Base-by-base conservation (phyloP, 73 alveolate genomes). In the Paramecium sexaurelia region DNA sequence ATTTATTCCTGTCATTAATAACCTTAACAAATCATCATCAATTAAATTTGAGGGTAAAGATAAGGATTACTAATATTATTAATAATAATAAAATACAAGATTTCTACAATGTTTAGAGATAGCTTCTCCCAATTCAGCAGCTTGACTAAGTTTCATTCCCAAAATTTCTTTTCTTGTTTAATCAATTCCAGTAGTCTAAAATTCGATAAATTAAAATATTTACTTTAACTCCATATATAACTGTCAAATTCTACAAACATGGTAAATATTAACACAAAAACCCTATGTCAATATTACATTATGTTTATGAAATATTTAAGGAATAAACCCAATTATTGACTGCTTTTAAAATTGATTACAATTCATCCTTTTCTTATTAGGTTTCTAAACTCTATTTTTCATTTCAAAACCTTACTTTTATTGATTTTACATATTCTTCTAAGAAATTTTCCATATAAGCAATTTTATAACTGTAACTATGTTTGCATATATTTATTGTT, bases 101-200 rank as follows among this genome's bases (percentile, higher is more conserved):
- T 75, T 68, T 56, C 83, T 43, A 66, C 94, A 88, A 68, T 88
- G 78, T 27, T 88, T 88, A 39, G 90, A 78, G 20, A 88, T 66
- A 1, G 94, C 94, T 55, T 93, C 93, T 29, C 93, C 89, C 3
- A 93, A 68, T 47, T 66, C 86, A 1, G 94, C 96, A 13, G 96
- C 95, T 84, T 96, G 95, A 29, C 93, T 56, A 95, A 95, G 91
- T 75, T 93, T 95, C 99, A 96, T 96, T 27, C 99, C 99, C 37
- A 96, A 94, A 33, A 91, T 84, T 6, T 96, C 90, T 55, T 97
- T 75, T 41, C 94, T 61, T 26, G 83, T 97, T 85, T 96, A 95
- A 66, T 96, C 98, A 92, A 92, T 92, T 41, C 95, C 95, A 35
- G 90, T 45, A n/a, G 92, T 88, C 90, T 93, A 55, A 41, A n/a